Percentiles rank a stretch among this genome's conserved stretches.
These are phyloP conservation scores for Candida broadrunensis DNA, from an alignment of 805 yeast genomes.

Conservation along the genomic window DNA sequence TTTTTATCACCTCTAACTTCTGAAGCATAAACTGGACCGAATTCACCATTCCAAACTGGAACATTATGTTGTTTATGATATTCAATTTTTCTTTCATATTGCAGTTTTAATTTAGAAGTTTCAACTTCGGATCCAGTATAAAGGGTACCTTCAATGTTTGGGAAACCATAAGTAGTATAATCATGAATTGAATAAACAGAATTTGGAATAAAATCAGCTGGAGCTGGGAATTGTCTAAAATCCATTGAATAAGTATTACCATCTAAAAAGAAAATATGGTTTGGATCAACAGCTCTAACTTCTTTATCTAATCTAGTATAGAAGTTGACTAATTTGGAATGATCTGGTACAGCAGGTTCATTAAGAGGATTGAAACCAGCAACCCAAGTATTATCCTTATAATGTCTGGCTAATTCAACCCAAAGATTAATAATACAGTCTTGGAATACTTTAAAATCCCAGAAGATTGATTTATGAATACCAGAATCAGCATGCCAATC, in stretches of 20 bases:
- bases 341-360: constrained; percentile 49
- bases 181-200: constrained; percentile 52
- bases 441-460: constrained; percentile 49
- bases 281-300: constrained; percentile 43
- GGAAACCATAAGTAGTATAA: constrained; percentile 46
- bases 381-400: constrained; percentile 45
- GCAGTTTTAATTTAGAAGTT: constrained; percentile 29
- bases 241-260: constrained; percentile 53
- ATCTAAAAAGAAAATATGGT: constrained; percentile 49
- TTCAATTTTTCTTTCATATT: constrained; percentile 43
- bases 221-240: constrained; percentile 45
- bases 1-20: constrained; percentile 39
- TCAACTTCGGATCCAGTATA: constrained; percentile 37
- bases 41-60: constrained; percentile 56
- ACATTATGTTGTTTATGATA: constrained; percentile 37
- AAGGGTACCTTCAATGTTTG: constrained; percentile 24
- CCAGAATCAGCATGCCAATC: constrained; percentile 53
- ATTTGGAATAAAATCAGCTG: constrained; percentile 35
- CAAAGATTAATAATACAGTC: constrained; percentile 45
- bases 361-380: constrained; percentile 56
- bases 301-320: constrained; percentile 36
- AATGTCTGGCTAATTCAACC: constrained; percentile 43
- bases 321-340: constrained; percentile 36
- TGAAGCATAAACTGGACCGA: constrained; percentile 50
- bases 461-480: constrained; percentile 45